Evolutionary conservation across 2,329 filamentous ascomycete genomes (phyloP).

Genomic region (Aspergillus tanneri): DNA sequence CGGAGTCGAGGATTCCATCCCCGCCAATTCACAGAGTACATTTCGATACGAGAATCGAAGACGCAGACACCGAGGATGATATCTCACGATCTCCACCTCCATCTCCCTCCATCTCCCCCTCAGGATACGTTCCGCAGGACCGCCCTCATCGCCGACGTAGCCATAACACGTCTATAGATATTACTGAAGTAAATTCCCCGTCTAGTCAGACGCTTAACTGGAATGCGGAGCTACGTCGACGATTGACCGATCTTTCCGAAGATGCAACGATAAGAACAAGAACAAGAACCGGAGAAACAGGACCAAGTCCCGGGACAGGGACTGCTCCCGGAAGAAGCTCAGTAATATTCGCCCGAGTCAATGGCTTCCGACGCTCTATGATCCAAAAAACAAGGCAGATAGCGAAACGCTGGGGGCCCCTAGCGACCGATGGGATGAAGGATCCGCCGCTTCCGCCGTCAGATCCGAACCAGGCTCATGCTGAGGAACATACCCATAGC

Average conservation of each 20-base stretch:
- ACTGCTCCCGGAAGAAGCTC: too few species aligned
- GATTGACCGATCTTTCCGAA: slow-evolving; percentile 8
- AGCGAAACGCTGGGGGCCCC: too few species aligned
- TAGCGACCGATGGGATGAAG: too few species aligned
- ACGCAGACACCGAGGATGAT: not conserved
- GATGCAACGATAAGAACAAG: not conserved
- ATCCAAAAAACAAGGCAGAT: too few species aligned
- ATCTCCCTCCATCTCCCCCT: too few species aligned
- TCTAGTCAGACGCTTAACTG: not conserved
- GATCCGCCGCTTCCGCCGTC: too few species aligned
- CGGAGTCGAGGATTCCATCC: not conserved
- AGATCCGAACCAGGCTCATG: too few species aligned
- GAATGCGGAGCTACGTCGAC: not conserved
- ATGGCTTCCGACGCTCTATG: too few species aligned
- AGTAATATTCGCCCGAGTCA: too few species aligned
- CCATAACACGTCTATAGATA: slow-evolving; percentile 27
- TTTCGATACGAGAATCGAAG: slow-evolving; percentile 10
- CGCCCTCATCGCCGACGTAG: not conserved
- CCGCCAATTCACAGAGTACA: slow-evolving; percentile 8
- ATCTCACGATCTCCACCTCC: too few species aligned
- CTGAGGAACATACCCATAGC: not conserved
- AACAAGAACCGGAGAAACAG: too few species aligned
- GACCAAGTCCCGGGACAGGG: too few species aligned
- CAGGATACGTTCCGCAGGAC: slow-evolving; percentile 2
- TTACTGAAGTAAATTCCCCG: slow-evolving; percentile 24